phyloP scores from a whole-genome alignment of 192 early-diverging fungal species.

The Lobosporangium transversale region DNA sequence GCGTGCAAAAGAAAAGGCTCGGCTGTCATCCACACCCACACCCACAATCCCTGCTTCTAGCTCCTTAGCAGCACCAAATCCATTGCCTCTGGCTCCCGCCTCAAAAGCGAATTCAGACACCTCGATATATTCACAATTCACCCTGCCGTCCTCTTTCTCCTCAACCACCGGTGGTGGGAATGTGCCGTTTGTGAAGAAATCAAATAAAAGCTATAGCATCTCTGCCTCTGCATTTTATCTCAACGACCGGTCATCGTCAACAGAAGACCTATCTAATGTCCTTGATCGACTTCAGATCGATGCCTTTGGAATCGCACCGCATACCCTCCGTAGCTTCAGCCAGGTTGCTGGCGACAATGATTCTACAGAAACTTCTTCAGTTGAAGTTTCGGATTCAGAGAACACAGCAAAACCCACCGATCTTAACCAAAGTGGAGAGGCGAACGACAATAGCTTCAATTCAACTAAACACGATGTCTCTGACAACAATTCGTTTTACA shows the following conservation, averaged over 20 bases:
- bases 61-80: not conserved
- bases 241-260: constrained; percentile 7
- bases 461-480: not conserved
- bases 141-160: constrained; percentile 22
- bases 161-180: not conserved
- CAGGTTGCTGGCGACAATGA: constrained; percentile 53
- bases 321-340: constrained; percentile 51
- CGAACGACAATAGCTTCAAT: not conserved
- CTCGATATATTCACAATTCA: constrained; percentile 37
- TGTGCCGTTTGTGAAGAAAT: constrained; percentile 5
- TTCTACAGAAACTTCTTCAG: constrained; percentile 22
- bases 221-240: constrained; percentile 2
- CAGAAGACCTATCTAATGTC: constrained; percentile 42
- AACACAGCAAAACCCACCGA: not conserved
- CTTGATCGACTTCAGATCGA: constrained; percentile 51
- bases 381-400: constrained; percentile 30
- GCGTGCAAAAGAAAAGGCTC: constrained; percentile 38
- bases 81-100: not conserved
- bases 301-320: constrained; percentile 52
- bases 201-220: constrained; percentile 33
- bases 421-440: not conserved
- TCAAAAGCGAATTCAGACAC: constrained; percentile 2
- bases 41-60: not conserved
- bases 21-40: constrained; percentile 3
- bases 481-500: not conserved